Conservation (phyloP, 208 protist genomes). For the Herpetomonas muscarum region DNA sequence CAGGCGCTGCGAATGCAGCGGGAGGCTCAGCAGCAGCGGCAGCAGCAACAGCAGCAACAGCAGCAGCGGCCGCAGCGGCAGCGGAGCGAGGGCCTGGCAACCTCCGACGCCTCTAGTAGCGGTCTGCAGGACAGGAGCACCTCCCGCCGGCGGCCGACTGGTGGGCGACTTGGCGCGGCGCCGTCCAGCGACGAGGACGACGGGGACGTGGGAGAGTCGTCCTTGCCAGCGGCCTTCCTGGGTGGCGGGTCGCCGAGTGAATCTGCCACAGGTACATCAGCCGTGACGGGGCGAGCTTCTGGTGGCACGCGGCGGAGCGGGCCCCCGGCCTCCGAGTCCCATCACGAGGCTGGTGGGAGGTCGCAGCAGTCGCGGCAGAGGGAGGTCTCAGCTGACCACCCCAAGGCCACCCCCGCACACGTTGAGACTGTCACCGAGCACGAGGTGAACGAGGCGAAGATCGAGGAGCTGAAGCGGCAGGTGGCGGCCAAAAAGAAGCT, state of each 20-base stretch:
- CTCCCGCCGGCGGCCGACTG: conserved; percentile 6
- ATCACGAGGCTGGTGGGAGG: too few relatives aligned
- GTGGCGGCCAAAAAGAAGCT: conserved; percentile 60
- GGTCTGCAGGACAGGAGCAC: not conserved
- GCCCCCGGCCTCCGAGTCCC: too few relatives aligned
- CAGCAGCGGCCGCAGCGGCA: conserved; percentile 2
- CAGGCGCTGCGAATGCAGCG: conserved; percentile 48
- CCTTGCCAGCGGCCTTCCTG: conserved; percentile 4
- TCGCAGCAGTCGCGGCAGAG: too few relatives aligned
- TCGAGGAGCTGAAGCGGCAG: conserved; percentile 50
- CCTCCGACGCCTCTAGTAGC: too few relatives aligned
- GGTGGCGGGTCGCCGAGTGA: not conserved
- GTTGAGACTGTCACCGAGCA: not conserved
- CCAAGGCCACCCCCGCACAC: too few relatives aligned
- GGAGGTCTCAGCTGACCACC: too few relatives aligned
- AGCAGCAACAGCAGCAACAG: conserved; percentile 12
- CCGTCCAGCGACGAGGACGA: not conserved
- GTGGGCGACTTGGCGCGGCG: conserved; percentile 8
- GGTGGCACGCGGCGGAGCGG: too few relatives aligned
- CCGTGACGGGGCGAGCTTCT: too few relatives aligned
- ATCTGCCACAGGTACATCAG: not conserved
- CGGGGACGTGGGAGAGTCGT: not conserved
- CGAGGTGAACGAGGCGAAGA: conserved; percentile 29
- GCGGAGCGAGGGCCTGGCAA: too few relatives aligned
- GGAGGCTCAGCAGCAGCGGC: conserved; percentile 28